These are phyloP conservation scores for Immersiporthe knoxdaviesiana DNA, from an alignment of 2,329 filamentous ascomycete genomes.

Conservation along the genomic window DNA sequence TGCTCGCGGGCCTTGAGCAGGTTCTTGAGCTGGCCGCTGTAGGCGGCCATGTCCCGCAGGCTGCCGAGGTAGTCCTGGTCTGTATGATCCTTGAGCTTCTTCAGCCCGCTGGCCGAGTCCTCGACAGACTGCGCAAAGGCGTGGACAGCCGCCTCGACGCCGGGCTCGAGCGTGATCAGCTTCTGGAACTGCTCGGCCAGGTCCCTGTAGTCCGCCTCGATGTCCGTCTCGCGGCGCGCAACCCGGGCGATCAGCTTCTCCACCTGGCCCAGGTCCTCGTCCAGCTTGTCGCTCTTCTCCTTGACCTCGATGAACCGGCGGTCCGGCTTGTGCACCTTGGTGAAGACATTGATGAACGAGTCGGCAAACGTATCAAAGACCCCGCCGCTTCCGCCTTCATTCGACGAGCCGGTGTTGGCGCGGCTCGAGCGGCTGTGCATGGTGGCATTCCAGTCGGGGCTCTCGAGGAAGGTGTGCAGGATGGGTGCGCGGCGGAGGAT, in stretches of 20 bases:
- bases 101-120: conserved; percentile 78
- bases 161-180: conserved; percentile 85
- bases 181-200: conserved; percentile 94
- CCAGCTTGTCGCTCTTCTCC: conserved; percentile 90
- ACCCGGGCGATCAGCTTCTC: conserved; percentile 96
- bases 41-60: conserved; percentile 93
- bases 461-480: conserved; percentile 88
- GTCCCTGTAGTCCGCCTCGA: conserved; percentile 87
- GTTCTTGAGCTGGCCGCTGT: conserved; percentile 82
- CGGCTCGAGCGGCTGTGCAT: conserved; percentile 80
- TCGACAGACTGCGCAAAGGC: conserved; percentile 87
- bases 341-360: conserved; percentile 95
- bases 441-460: conserved; percentile 92
- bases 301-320: conserved; percentile 92
- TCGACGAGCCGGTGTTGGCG: conserved; percentile 47
- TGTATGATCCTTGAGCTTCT: conserved; percentile 82
- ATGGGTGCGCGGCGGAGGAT: conserved; percentile 82
- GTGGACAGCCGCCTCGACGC: conserved; percentile 79
- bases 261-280: conserved; percentile 89
- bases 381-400: conserved; percentile 58
- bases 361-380: conserved; percentile 96
- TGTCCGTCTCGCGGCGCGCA: conserved; percentile 81
- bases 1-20: conserved; percentile 93
- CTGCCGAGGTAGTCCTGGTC: conserved; percentile 95
- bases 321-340: conserved; percentile 93